Base-by-base conservation (phyloP, 1,284 basidiomycete genomes). In the Cryptococcus maquisensis region DNA sequence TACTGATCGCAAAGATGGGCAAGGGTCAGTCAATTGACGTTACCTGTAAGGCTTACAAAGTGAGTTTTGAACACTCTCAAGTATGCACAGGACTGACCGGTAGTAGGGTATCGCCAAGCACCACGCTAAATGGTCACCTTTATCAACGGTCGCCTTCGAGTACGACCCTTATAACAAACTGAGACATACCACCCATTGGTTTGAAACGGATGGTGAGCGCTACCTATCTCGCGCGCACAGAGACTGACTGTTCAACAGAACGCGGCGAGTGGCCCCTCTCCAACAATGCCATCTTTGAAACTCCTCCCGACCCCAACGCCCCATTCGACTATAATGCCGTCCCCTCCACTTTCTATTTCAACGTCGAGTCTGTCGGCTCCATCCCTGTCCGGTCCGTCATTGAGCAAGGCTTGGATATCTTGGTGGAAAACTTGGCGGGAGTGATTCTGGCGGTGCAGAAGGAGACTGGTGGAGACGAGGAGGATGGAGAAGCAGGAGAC, bases 101-200 rank as follows among this genome's bases (percentile, higher is more conserved):
- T 23, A 9, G 20, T 63, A 96, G 90, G 95, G 95, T 26, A 88
- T 97, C 58, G 93, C 93, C 8, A 97, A 98, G 79, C 93, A 98
- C 72, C 96, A 99, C 71, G 93, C 96, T 7, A 99, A 99, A 78
- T 98, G 95, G 93, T 96, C 92, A 0, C 95, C 96, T 13, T 89
- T 93, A 55, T 89, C 92, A 1, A 93, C 96, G 2, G 86, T 98
- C 20, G 86, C 87, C 2, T 98, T 96, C 66, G 96, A 99, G 78
- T 99, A 99, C 68, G 96, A 99, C 76, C 96, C 96, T 13, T 84
- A 98, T 79, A 99, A 99, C 80, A 90, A 91, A 72, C 81, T 99
- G 32, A 84, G 92, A 55, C 96, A 99, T 76, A 98, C 96, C 2
- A 86, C 89, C 3, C 86, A 96, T 74, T 98, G 96, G 96, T 93